A percentile compares a stretch with the other conserved stretches of the same genome.
Conservation (phyloP, 2,329 filamentous ascomycete species). For the Pseudogymnoascus verrucosus region DNA sequence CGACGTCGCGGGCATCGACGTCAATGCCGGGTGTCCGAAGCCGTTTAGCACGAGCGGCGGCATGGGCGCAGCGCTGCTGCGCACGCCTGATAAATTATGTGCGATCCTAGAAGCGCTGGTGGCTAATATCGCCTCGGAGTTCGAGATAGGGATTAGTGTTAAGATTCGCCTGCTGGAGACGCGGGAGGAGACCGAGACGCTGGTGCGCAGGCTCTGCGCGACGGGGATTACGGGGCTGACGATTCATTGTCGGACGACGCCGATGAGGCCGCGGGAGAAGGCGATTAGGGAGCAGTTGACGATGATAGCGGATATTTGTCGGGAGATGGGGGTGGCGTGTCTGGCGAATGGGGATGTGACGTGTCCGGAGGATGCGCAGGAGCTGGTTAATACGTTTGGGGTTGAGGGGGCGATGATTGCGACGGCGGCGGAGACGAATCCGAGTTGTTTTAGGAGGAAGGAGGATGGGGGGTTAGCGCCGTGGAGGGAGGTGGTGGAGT, state of each 20-base stretch:
- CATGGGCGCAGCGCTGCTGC: conserved; percentile 89
- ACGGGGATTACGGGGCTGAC: conserved; percentile 92
- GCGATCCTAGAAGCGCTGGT: conserved; percentile 80
- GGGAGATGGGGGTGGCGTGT: conserved; percentile 79
- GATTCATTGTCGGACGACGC: conserved; percentile 90
- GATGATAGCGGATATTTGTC: conserved; percentile 77
- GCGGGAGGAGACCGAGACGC: conserved; percentile 61
- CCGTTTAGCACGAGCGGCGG: conserved; percentile 88
- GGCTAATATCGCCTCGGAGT: conserved; percentile 64
- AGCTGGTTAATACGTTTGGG: conserved; percentile 68
- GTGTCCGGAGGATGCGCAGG: conserved; percentile 61
- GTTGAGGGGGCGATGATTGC: conserved; percentile 97
- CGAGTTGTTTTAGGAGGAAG: conserved; percentile 70
- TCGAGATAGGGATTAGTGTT: conserved; percentile 88
- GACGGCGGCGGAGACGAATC: conserved; percentile 82
- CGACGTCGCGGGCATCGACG: conserved; percentile 89
- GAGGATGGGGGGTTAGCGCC: conserved; percentile 61
- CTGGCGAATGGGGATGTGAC: conserved; percentile 93
- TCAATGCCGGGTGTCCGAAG: conserved; percentile 98
- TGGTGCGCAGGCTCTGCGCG: conserved; percentile 70
- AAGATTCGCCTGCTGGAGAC: conserved; percentile 88
- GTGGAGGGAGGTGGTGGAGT: conserved; percentile 70
- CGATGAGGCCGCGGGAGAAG: conserved; percentile 84
- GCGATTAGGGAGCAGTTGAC: conserved; percentile 79
- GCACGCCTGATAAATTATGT: conserved; percentile 74